Evolutionary conservation across 2,329 filamentous ascomycete species (phyloP), one percentile per base, ranked within the genome.

Genomic region (Fulvia fulva): DNA sequence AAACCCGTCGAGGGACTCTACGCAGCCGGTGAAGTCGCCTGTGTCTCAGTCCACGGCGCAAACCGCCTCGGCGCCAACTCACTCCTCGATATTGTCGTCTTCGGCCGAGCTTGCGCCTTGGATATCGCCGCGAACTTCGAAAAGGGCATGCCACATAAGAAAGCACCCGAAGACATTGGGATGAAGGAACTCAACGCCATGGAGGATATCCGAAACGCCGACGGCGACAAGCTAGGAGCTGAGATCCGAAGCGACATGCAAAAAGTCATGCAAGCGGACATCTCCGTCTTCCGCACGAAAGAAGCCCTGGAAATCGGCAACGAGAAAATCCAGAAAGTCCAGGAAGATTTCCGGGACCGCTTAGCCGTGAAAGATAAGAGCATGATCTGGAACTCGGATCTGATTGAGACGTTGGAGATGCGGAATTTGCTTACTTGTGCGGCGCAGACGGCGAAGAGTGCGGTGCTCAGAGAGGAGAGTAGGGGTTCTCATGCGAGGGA

Each of bases 301-400:
- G 67, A 72, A 45, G 71, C 73, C 0, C 66, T 79, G 0, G 57
- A 65, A 5, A 58, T 58, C 1, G 77, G 77, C 1, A 68, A 74
- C 46, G 43, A 58, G 0, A 53, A 65, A 3, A 69, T 79, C n/a
- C 37, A 59, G n/a, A 30, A 65, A 11, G 69, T 79, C 5, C 73
- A 77, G 53, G 46, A 63, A 0, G 64, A 68, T 5, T 80, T 78
- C 56, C 64, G 62, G 14, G 67, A 61, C 5, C 65, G 73, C 12
- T 56, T 80, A 2, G 64, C 63, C 0, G 64, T 80, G 2, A 74
- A 69, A 2, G 78, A 81, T 58, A 71, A 72, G 53, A 75, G 70
- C 19, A 65, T 81, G 60, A 77, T 81, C n/a, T 80, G 78, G 78
- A 81, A 81, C 59, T 73, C 69, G 1, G 78, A 81, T 58, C 65